Conservation (phyloP, 345 rosid genomes). For the Sonneratia caseolaris region DNA sequence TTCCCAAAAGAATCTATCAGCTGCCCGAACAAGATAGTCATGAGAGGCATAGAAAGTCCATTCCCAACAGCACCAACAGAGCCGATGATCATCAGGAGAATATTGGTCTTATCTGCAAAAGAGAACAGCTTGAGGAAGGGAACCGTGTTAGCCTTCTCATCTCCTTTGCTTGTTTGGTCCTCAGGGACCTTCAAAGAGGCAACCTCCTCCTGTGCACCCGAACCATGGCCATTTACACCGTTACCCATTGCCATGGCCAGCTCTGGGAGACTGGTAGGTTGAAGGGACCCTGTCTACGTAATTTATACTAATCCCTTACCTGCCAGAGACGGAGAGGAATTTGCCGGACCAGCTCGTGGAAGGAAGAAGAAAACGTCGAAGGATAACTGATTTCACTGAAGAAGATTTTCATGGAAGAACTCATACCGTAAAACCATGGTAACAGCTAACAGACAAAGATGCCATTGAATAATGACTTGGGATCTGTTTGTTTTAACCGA, state of each 20-base stretch:
- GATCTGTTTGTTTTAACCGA: too few species aligned
- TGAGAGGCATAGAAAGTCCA: conserved; percentile 56
- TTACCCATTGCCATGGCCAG: neutral
- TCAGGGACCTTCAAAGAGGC: neutral
- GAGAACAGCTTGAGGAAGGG: conserved; percentile 64
- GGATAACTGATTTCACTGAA: too few species aligned
- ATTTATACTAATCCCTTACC: neutral
- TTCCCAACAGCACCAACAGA: conserved; percentile 55
- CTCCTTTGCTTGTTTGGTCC: conserved; percentile 22
- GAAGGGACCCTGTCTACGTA: neutral
- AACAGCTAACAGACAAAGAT: neutral
- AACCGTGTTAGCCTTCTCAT: conserved; percentile 43
- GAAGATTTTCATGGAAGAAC: too few species aligned
- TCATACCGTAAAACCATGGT: too few species aligned
- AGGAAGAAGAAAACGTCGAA: too few species aligned
- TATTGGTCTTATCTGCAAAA: conserved; percentile 58
- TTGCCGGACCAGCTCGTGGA: too few species aligned
- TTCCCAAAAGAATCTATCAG: conserved; percentile 50
- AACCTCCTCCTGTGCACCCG: neutral
- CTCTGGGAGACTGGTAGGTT: neutral
- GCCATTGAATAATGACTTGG: too few species aligned
- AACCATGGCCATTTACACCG: neutral
- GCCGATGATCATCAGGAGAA: conserved; percentile 54
- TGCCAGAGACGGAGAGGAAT: neutral
- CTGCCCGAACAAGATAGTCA: conserved; percentile 69